Percentiles rank a stretch among this genome's conserved stretches.
Evolutionary conservation across 495 filamentous ascomycete species (phyloP).

Genomic region (Xylaria telfairii): DNA sequence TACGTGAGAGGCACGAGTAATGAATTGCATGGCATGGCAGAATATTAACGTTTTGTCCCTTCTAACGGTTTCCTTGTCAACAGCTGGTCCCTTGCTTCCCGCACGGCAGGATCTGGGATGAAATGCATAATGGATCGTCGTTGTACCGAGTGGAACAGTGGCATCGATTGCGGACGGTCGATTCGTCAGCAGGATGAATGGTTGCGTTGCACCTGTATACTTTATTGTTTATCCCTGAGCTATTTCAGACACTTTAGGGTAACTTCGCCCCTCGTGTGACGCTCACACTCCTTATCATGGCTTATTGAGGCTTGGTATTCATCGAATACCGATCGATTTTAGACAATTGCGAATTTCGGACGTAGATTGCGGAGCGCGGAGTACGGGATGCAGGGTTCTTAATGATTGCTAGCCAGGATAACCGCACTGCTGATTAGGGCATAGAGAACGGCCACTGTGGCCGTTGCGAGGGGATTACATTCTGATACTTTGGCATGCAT

Average conservation of each 20-base stretch:
- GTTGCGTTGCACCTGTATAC: slow-evolving; percentile 5
- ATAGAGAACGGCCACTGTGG: slow-evolving; percentile 7
- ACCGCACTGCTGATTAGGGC: background rate
- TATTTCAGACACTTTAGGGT: slow-evolving; percentile 5
- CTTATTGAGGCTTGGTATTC: background rate
- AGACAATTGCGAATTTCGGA: background rate
- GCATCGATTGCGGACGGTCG: background rate
- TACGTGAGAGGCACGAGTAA: background rate
- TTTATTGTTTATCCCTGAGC: background rate
- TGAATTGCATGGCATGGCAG: background rate
- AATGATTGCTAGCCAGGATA: background rate
- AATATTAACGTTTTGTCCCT: background rate
- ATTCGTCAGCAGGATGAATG: slow-evolving; percentile 9
- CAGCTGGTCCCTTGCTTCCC: slow-evolving; percentile 19
- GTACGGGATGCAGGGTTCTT: slow-evolving; percentile 1
- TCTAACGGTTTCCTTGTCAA: background rate
- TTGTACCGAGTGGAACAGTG: background rate
- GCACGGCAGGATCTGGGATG: slow-evolving; percentile 23
- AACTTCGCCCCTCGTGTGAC: slow-evolving; percentile 2
- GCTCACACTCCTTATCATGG: background rate
- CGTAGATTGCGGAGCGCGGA: background rate
- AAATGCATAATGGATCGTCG: slow-evolving; percentile 19
- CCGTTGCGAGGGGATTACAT: background rate
- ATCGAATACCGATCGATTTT: background rate
- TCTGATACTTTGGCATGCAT: slow-evolving; percentile 3